Conservation (phyloP, 2,329 filamentous ascomycete genomes). For the Magnaporthales sp. region DNA sequence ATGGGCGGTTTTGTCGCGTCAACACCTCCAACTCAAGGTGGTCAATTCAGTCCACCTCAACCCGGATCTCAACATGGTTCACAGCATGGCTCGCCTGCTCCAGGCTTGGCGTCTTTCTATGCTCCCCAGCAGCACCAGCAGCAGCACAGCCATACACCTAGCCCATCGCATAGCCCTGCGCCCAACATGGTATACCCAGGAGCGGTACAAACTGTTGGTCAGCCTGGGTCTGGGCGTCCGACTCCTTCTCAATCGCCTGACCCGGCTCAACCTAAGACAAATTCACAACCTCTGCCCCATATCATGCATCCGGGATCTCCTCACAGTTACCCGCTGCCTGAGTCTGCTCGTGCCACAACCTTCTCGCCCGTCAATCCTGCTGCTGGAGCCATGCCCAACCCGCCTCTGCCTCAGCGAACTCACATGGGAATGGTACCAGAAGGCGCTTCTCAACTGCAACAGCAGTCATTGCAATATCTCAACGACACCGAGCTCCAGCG, state of each 20-base stretch:
- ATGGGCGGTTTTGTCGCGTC: not conserved
- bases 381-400: constrained; percentile 7
- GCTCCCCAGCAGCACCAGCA: not conserved
- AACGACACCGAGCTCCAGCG: constrained; percentile 11
- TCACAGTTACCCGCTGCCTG: constrained; percentile 12
- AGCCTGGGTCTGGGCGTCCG: not conserved
- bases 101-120: not conserved
- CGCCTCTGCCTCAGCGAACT: constrained; percentile 5
- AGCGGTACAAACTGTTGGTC: not conserved
- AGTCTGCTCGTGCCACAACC: constrained; percentile 7
- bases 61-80: not conserved
- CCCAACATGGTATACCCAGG: not conserved
- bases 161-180: not conserved
- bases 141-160: not conserved
- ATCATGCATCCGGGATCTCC: constrained; percentile 12
- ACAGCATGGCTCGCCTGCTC: constrained; percentile 2
- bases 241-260: constrained; percentile 1
- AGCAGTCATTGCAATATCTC: constrained; percentile 5
- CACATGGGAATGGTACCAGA: not conserved
- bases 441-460: not conserved
- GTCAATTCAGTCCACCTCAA: not conserved
- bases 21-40: not conserved
- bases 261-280: not conserved
- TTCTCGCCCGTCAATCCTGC: constrained; percentile 14
- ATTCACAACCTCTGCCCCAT: constrained; percentile 6